These are phyloP conservation scores for Pestalotiopsis sp. DNA, from an alignment of 2,329 filamentous ascomycete genomes.

Conservation along the genomic window DNA sequence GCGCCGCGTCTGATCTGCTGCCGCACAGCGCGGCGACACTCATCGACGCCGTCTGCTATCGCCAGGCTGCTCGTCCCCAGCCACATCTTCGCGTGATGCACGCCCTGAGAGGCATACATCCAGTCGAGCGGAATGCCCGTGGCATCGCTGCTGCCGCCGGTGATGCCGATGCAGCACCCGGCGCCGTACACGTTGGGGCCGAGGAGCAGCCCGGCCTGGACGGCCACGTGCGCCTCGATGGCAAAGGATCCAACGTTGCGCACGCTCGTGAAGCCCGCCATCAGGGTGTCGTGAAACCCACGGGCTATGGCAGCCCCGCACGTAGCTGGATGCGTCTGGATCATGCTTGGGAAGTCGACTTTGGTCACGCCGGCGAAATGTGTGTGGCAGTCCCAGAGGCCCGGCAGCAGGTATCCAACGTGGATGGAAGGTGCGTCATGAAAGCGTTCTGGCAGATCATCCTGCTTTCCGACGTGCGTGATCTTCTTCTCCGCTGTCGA, in stretches of 20 bases:
- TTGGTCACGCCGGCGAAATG: constrained; percentile 43
- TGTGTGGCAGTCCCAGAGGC: constrained; percentile 54
- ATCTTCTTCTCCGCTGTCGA: constrained; percentile 36
- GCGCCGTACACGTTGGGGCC: constrained; percentile 52
- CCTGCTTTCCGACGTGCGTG: constrained; percentile 35
- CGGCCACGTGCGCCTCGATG: neutral
- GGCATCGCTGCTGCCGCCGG: constrained; percentile 49
- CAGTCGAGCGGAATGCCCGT: constrained; percentile 33
- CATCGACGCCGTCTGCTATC: constrained; percentile 46
- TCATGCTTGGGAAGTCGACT: constrained; percentile 20
- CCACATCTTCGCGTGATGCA: constrained; percentile 32
- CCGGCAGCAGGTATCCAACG: constrained; percentile 49
- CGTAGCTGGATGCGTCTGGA: constrained; percentile 27
- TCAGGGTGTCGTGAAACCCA: constrained; percentile 41
- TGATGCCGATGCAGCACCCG: constrained; percentile 44
- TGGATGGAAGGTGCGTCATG: constrained; percentile 30
- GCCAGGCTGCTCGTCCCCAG: constrained; percentile 32
- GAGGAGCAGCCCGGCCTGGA: constrained; percentile 40
- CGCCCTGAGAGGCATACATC: neutral
- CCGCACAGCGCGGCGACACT: constrained; percentile 44
- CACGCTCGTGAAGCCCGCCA: constrained; percentile 52
- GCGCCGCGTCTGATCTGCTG: constrained; percentile 46
- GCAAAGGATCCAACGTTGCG: constrained; percentile 34
- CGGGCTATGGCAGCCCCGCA: constrained; percentile 41
- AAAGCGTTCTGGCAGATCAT: constrained; percentile 26